These are phyloP conservation scores for Scheffersomyces amazonensis DNA, from an alignment of 805 yeast species.

Conservation along the genomic window DNA sequence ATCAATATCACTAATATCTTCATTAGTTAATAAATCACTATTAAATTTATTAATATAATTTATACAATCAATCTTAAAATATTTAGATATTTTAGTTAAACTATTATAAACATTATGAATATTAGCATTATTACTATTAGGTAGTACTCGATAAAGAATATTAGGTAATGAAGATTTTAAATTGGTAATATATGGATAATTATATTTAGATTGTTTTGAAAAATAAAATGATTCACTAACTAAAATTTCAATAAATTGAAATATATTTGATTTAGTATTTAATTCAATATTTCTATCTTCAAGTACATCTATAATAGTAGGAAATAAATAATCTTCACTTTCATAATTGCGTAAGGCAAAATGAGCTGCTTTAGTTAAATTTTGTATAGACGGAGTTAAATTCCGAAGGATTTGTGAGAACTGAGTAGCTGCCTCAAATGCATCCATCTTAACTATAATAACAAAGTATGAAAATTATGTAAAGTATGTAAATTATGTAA, in stretches of 20 bases:
- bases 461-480: too few relatives aligned
- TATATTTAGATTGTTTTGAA: conserved; percentile 32
- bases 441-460: too few relatives aligned
- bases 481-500: too few relatives aligned
- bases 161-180: conserved; percentile 32
- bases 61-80: conserved; percentile 26
- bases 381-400: conserved; percentile 60
- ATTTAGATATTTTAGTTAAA: conserved; percentile 34
- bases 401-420: conserved; percentile 64
- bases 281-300: conserved; percentile 47
- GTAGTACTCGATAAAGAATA: conserved; percentile 32
- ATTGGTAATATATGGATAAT: conserved; percentile 35
- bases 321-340: conserved; percentile 64
- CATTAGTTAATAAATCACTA: conserved; percentile 27
- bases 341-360: conserved; percentile 58
- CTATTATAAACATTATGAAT: conserved; percentile 33
- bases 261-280: conserved; percentile 61
- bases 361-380: conserved; percentile 49
- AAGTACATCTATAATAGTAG: conserved; percentile 61
- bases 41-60: conserved; percentile 23
- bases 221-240: conserved; percentile 35
- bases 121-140: conserved; percentile 34
- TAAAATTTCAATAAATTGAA: conserved; percentile 69
- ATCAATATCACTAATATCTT: conserved; percentile 31
- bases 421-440: conserved; percentile 81